Evolutionary conservation across 2,329 filamentous ascomycete species (phyloP).

Genomic region (Colletotrichum orbiculare): DNA sequence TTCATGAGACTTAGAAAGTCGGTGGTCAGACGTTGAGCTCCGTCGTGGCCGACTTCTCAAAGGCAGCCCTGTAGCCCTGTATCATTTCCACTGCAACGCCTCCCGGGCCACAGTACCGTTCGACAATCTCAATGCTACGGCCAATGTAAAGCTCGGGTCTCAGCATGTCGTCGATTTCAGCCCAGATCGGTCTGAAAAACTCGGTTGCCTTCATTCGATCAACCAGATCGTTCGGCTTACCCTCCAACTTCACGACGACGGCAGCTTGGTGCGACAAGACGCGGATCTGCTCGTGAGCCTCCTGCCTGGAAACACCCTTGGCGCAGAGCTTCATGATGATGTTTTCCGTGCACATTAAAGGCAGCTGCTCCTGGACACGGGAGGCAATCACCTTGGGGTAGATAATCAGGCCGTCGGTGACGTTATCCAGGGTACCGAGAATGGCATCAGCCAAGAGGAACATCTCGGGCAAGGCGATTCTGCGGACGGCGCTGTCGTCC

Average conservation of each 20-base stretch:
- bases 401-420: slow-evolving; percentile 59
- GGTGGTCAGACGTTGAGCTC: slow-evolving; percentile 49
- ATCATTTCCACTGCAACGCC: slow-evolving; percentile 53
- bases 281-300: slow-evolving; percentile 85
- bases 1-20: too few relatives aligned
- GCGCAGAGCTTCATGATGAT: slow-evolving; percentile 84
- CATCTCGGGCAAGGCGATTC: neutral
- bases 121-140: slow-evolving; percentile 57
- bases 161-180: slow-evolving; percentile 75
- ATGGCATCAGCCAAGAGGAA: neutral
- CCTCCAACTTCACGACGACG: neutral
- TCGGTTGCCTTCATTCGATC: slow-evolving; percentile 76
- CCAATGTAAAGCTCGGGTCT: slow-evolving; percentile 66
- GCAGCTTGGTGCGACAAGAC: slow-evolving; percentile 74
- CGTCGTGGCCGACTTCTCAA: slow-evolving; percentile 47
- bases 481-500: slow-evolving; percentile 73
- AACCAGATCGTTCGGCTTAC: slow-evolving; percentile 56
- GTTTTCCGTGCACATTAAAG: slow-evolving; percentile 79
- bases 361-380: slow-evolving; percentile 79
- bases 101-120: slow-evolving; percentile 54
- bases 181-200: slow-evolving; percentile 81
- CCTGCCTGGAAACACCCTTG: slow-evolving; percentile 78
- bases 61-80: slow-evolving; percentile 49
- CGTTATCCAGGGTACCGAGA: neutral
- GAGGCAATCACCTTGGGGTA: slow-evolving; percentile 79